Evolutionary conservation across 352 stramenopile genomes (phyloP).

Genomic region (Pythium vanterpoolii): DNA sequence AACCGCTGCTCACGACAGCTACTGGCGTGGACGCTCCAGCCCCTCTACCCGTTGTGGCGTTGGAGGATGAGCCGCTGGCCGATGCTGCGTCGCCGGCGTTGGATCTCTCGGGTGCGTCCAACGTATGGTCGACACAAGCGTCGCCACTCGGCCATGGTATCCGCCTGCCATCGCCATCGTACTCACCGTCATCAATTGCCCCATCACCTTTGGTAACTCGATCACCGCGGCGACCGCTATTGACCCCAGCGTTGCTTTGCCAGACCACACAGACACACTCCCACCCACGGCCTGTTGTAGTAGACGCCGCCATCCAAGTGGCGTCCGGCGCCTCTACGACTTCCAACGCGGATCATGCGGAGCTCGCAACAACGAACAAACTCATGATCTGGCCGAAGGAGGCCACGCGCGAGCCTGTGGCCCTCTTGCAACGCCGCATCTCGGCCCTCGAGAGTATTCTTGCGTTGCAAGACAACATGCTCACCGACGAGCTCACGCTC

Average conservation of each 20-base stretch:
- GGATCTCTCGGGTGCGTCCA: slow-evolving; percentile 19
- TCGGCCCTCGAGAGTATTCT: slow-evolving; percentile 54
- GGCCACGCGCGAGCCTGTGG: slow-evolving; percentile 3
- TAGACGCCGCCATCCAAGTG: not conserved
- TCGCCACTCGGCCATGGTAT: not conserved
- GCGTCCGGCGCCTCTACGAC: not conserved
- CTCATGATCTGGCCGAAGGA: not conserved
- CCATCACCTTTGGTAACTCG: not conserved
- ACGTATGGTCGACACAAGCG: not conserved
- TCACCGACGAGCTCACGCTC: slow-evolving; percentile 32
- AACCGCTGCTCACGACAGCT: slow-evolving; percentile 22
- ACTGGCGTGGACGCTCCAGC: not conserved
- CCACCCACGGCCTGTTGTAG: not conserved
- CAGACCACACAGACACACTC: not conserved
- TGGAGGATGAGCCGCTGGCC: not conserved
- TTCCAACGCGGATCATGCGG: no score
- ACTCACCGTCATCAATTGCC: not conserved
- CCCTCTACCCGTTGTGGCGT: not conserved
- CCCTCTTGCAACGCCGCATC: slow-evolving; percentile 44
- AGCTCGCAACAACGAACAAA: not conserved
- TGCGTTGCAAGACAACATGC: slow-evolving; percentile 51
- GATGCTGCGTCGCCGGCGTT: not conserved
- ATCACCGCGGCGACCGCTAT: not conserved
- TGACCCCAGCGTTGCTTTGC: slow-evolving; percentile 15
- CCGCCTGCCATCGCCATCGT: not conserved